A percentile compares a stretch with the other conserved stretches of the same genome.
Evolutionary conservation across 179 eudicot genomes (phyloP).

Genomic region (Monotropa hypopitys): DNA sequence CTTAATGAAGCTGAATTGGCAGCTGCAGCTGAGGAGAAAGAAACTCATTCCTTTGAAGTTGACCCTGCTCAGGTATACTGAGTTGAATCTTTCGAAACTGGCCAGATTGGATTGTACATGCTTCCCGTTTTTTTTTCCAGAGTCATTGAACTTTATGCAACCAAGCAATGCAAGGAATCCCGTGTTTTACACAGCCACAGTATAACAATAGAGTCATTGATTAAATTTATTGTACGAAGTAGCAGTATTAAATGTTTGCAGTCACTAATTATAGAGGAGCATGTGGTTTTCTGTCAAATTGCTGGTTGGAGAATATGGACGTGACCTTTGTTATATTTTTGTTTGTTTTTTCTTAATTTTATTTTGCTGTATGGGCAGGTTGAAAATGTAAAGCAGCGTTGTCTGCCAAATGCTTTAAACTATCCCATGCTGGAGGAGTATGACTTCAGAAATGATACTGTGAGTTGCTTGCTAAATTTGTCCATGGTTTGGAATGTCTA

Average conservation of each 20-base stretch:
- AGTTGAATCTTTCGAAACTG: neutral
- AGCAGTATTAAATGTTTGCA: neutral
- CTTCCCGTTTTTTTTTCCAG: neutral
- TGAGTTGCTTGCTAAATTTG: constrained; percentile 23
- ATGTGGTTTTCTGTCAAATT: neutral
- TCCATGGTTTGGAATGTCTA: neutral
- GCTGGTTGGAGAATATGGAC: neutral
- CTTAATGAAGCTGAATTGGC: constrained; percentile 84
- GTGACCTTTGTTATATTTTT: neutral
- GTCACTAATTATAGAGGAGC: neutral
- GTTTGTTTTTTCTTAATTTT: neutral
- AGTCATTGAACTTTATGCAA: neutral
- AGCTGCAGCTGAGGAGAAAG: constrained; percentile 95
- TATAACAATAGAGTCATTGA: too few relatives aligned
- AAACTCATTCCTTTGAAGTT: constrained; percentile 86
- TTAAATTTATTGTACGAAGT: neutral
- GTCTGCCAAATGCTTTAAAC: constrained; percentile 87
- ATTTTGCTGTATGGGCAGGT: constrained; percentile 36
- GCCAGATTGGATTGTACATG: neutral
- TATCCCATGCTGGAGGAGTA: constrained; percentile 99
- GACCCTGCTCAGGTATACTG: constrained; percentile 65
- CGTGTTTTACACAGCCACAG: neutral
- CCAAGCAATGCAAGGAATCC: neutral
- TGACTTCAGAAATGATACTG: constrained; percentile 92
- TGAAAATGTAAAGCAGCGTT: constrained; percentile 91